Conservation (phyloP, 805 yeast genomes). For the Saccharomycopsis olivae region DNA sequence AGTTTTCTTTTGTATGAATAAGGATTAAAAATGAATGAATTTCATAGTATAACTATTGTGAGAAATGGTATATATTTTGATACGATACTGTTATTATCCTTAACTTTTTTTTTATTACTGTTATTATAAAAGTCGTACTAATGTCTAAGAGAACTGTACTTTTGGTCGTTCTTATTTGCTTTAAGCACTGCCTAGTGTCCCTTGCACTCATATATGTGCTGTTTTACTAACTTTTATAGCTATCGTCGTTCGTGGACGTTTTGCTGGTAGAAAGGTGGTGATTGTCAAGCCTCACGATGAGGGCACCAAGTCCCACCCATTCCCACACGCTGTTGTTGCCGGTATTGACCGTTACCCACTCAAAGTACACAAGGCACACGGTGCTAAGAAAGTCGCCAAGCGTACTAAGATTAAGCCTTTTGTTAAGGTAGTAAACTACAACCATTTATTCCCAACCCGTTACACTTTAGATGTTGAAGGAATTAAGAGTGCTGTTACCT, state of each 20-base stretch:
- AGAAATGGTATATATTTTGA: no score
- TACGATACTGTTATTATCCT: no score
- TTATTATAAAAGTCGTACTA: no score
- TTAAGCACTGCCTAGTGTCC: no score
- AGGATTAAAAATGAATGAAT: no score
- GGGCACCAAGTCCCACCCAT: constrained; percentile 97
- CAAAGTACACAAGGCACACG: constrained; percentile 91
- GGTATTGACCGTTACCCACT: constrained; percentile 98
- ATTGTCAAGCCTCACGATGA: constrained; percentile 97
- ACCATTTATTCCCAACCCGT: constrained; percentile 99
- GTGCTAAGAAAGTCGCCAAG: constrained; percentile 93
- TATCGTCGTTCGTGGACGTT: constrained; percentile 99
- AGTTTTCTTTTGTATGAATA: no score
- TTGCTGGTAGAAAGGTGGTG: constrained; percentile 99
- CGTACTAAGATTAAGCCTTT: constrained; percentile 98
- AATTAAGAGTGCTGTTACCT: constrained; percentile 81
- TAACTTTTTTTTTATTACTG: no score
- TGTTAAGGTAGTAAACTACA: constrained; percentile 98
- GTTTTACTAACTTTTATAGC: constrained; percentile 40
- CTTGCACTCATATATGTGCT: no score
- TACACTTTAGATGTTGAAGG: constrained; percentile 95
- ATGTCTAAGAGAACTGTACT: no score
- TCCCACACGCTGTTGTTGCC: constrained; percentile 98
- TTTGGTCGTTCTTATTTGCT: no score
- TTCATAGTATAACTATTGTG: no score